Evolutionary conservation across 1,284 basidiomycete genomes (phyloP), one percentile per base, ranked within the genome.

Genomic region (Ganoderma lingzhi): DNA sequence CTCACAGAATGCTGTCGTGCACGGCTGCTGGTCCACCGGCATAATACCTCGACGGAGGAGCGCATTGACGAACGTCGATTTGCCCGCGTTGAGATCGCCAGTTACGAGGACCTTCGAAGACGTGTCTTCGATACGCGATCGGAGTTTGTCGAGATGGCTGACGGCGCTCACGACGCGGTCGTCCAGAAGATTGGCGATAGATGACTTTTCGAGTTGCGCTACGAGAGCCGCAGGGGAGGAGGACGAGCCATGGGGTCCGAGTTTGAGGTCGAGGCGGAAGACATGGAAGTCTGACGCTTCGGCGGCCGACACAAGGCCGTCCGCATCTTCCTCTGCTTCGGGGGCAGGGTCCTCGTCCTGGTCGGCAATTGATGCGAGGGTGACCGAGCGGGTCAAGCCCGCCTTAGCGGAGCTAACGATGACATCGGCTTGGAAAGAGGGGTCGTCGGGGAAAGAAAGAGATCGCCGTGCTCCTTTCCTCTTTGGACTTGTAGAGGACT

Each of bases 21-120:
- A 96, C 3, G 98, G 98, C 79, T 99, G 98, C 81, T 99, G 96
- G 81, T 99, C 98, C 70, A 96, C 93, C 3, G 98, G 97, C 93
- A 99, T 96, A 64, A 98, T 91, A 80, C 94, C 93, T 58, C 93
- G 90, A 66, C 95, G 86, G 8, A 98, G 87, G 44, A 99, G 85
- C 1, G 97, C 95, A 77, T 99, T 99, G 80, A 99, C 96, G 78
- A 99, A 94, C 0, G 98, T 99, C 42, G 96, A 98, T 83, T 99
- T 99, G 77, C 98, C 98, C 41, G 98, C 95, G 79, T 99, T 99
- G 70, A 99, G 87, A 80, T 99, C 98, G 74, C 98, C 98, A n/a
- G 98, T 99, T 70, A 99, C 96, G 71, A 99, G 90, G 59, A 99
- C 97, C 79, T 98, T 96, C 75, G 96, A 97, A 15, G 96, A 95